Percentiles rank a stretch among this genome's conserved stretches.
These are phyloP conservation scores for Rugiboletus extremiorientalis DNA, from an alignment of 1,284 basidiomycete species.

Conservation along the genomic window DNA sequence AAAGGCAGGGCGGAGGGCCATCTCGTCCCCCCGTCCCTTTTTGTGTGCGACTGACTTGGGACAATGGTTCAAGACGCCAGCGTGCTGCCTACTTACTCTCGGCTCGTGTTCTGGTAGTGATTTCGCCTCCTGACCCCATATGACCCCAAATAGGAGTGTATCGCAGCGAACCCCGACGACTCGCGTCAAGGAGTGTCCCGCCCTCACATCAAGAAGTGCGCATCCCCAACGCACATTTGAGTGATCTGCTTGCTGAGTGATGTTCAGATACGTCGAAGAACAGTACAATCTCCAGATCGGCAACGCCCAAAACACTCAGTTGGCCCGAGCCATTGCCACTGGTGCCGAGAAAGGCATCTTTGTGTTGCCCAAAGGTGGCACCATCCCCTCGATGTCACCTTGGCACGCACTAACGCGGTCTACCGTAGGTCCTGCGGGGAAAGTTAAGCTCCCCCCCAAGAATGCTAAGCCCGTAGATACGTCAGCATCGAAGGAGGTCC, in stretches of 20 bases:
- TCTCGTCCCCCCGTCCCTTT: constrained; percentile 5
- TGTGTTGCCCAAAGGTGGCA: constrained; percentile 81
- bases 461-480: constrained; percentile 45
- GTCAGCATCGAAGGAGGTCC: constrained; percentile 68
- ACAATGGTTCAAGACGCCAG: constrained; percentile 1
- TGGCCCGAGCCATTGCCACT: constrained; percentile 77
- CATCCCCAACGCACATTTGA: constrained; percentile 5
- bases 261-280: constrained; percentile 70
- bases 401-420: constrained; percentile 5
- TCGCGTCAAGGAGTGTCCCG: constrained; percentile 86
- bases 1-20: constrained; percentile 45
- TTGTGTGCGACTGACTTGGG: constrained; percentile 13
- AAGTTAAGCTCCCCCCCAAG: constrained; percentile 84
- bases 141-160: constrained; percentile 66
- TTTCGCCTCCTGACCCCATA: constrained; percentile 20
- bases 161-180: constrained; percentile 73
- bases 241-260: constrained; percentile 15
- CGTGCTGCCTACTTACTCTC: neutral
- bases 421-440: constrained; percentile 64
- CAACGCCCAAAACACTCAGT: constrained; percentile 75
- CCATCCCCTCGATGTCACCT: constrained; percentile 3
- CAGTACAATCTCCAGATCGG: constrained; percentile 80
- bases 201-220: constrained; percentile 88
- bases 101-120: constrained; percentile 2
- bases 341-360: constrained; percentile 83